phyloP scores from a whole-genome alignment of 805 yeast genomes.

The Candida silvatica region DNA sequence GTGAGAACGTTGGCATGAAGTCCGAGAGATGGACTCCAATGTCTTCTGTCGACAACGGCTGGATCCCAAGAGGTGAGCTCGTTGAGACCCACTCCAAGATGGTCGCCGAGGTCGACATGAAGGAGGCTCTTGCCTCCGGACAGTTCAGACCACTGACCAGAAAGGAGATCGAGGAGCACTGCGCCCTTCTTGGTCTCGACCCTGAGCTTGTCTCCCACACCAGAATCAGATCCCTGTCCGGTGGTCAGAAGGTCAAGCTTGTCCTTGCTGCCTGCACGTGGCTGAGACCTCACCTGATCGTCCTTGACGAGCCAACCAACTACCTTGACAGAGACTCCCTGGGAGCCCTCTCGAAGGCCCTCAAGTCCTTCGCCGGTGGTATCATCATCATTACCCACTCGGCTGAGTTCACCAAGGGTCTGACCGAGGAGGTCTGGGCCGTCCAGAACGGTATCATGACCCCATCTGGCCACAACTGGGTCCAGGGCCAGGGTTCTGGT shows the following conservation, averaged over 20 bases:
- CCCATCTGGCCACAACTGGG: slow-evolving; percentile 99
- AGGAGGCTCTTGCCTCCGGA: slow-evolving; percentile 99
- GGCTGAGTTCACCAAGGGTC: slow-evolving; percentile 98
- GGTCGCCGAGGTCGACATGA: slow-evolving; percentile 99
- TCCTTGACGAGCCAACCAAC: slow-evolving; percentile 99
- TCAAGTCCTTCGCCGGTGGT: slow-evolving; percentile 99
- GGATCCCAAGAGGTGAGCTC: slow-evolving; percentile 99
- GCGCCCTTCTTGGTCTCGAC: slow-evolving; percentile 97
- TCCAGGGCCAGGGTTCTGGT: slow-evolving; percentile 99
- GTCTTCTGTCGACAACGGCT: slow-evolving; percentile 99
- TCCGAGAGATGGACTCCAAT: slow-evolving; percentile 99
- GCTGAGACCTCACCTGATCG: slow-evolving; percentile 99
- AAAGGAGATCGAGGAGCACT: slow-evolving; percentile 99
- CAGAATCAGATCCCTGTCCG: slow-evolving; percentile 99
- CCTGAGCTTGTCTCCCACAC: slow-evolving; percentile 99
- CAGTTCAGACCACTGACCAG: slow-evolving; percentile 99
- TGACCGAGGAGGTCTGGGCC: slow-evolving; percentile 99
- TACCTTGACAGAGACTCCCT: slow-evolving; percentile 98
- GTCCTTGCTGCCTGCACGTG: slow-evolving; percentile 99
- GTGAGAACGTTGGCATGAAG: slow-evolving; percentile 99
- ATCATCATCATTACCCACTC: slow-evolving; percentile 99
- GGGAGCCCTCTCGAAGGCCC: slow-evolving; percentile 98
- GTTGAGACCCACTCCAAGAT: slow-evolving; percentile 96
- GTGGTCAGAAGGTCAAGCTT: slow-evolving; percentile 99
- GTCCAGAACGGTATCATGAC: slow-evolving; percentile 97